Evolutionary conservation across 768 basidiomycete species (phyloP), one percentile per base, ranked within the genome.

Genomic region (Amanita phalloides): DNA sequence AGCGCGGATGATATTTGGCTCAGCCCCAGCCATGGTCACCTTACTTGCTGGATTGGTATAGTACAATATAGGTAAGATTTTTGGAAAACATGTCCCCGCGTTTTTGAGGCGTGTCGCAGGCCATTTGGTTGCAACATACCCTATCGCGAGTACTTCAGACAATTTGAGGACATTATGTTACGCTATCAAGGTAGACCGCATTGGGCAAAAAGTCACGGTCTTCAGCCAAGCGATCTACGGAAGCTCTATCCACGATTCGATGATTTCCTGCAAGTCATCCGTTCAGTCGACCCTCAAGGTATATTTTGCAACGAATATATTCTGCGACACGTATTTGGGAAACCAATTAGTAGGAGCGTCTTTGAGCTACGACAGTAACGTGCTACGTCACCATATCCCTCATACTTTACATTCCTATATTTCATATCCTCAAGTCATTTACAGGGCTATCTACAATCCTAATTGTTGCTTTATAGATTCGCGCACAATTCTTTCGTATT

Each of bases 41-140:
- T 69, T 63, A 93, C 87, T 6, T 87, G 84, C 58, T 99, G 93
- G 88, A 90, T 99, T 54, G 96, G 96, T n/a, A 81, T 98, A 48
- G 80, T 96, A n/a, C 90, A 94, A 62, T 99, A 84, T 72, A 91
- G 90, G 95, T 97, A 53, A 61, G 88, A 68, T 6, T 11, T 48
- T 39, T 4, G 35, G 41, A 37, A 41, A 14, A 20, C 30, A 10
- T 28, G 13, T 3, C 17, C 14, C 37, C 33, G 9, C 35, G 6
- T 26, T 44, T 32, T 47, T 54, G 48, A 54, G 30, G 26, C 38
- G 28, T 26, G 17, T 28, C 33, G 10, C 55, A 95, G 93, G 61
- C 92, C 93, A 3, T 97, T 93, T 62, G 86, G 86, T 6, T 73
- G 84, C 54, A 79, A 82, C 45, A 82, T 91, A 6, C 85, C 90